Evolutionary conservation across 306 rosid species (phyloP).

Genomic region (Trichosanthes truncata): DNA sequence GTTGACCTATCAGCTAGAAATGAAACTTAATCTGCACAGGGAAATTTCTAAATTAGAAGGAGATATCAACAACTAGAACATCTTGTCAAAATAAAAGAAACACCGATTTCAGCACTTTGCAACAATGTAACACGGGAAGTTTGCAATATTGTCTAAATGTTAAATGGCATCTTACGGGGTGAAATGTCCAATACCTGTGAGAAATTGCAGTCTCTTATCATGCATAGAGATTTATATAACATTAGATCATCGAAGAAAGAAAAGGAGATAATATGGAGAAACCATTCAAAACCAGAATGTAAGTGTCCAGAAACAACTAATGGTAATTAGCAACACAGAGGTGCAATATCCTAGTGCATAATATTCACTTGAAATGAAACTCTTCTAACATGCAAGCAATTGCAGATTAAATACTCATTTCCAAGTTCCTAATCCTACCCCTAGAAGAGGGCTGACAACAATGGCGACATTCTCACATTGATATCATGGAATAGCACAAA

Average conservation of each 20-base stretch:
- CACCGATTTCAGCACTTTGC: neutral
- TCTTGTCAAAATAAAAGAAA: neutral
- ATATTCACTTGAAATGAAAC: neutral
- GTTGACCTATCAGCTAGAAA: neutral
- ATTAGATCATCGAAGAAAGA: neutral
- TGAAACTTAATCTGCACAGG: neutral
- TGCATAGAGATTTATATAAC: neutral
- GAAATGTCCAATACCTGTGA: neutral
- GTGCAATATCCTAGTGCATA: neutral
- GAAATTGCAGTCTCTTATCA: neutral
- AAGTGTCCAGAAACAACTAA: neutral
- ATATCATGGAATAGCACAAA: neutral
- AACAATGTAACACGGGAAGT: neutral
- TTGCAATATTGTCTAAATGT: neutral
- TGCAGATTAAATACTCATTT: neutral
- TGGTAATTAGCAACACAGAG: neutral
- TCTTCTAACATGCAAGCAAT: neutral
- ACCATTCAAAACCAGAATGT: neutral
- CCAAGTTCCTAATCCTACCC: neutral
- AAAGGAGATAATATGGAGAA: neutral
- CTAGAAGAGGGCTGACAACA: neutral
- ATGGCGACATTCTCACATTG: slow-evolving; percentile 3
- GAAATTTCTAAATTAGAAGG: neutral
- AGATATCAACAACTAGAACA: neutral
- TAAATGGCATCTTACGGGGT: neutral